Conservation (phyloP, 176 grass and related monocot species). For the Eragrostis nindensis region DNA sequence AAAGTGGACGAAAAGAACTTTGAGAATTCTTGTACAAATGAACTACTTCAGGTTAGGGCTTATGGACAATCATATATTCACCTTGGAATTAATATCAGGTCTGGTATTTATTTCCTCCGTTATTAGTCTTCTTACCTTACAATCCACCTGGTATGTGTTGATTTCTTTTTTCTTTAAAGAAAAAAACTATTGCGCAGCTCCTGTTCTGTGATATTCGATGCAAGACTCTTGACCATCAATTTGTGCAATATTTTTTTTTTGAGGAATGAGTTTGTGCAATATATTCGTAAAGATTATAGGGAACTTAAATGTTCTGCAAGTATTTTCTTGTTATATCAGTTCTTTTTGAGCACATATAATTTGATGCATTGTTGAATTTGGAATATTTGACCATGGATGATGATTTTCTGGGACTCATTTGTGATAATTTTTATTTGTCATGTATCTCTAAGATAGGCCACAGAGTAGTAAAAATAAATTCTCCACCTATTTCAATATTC, state of each 20-base stretch:
- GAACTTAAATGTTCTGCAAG: constrained; percentile 9
- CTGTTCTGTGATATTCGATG: constrained; percentile 22
- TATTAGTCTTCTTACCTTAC: constrained; percentile 18
- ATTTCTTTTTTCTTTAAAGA: background rate
- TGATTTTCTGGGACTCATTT: background rate
- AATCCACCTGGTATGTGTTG: constrained; percentile 1
- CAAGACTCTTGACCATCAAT: background rate
- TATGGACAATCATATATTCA: constrained; percentile 86
- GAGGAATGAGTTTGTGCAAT: constrained; percentile 11
- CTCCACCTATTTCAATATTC: constrained; percentile 23
- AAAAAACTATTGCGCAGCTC: background rate
- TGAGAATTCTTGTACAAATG: constrained; percentile 76
- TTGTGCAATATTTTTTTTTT: constrained; percentile 14
- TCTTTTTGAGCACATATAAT: background rate
- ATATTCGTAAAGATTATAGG: background rate
- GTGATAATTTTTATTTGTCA: background rate
- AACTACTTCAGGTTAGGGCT: constrained; percentile 85
- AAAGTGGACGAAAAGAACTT: constrained; percentile 53
- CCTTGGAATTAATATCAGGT: constrained; percentile 98
- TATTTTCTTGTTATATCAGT: background rate
- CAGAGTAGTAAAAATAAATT: constrained; percentile 22
- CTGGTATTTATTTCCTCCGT: constrained; percentile 27
- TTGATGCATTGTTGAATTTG: background rate
- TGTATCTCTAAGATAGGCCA: background rate
- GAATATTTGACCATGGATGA: background rate